These are phyloP conservation scores for Hebeloma cylindrosporum DNA, from an alignment of 768 basidiomycete genomes.

Conservation along the genomic window DNA sequence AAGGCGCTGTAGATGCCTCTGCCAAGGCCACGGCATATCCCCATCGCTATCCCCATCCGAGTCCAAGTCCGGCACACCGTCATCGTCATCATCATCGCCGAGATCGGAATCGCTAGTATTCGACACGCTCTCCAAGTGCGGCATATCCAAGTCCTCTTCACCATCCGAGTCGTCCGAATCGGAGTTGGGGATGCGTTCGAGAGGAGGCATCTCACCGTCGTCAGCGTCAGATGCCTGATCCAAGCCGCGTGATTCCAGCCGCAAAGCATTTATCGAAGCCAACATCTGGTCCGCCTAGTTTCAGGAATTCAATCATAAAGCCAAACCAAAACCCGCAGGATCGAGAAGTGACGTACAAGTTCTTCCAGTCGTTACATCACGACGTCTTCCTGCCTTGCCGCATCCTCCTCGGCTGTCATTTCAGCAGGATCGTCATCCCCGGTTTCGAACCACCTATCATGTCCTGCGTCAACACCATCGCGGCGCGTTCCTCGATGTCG, in stretches of 20 bases:
- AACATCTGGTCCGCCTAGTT: conserved; percentile 37
- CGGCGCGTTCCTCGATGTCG: not conserved
- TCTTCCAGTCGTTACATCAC: conserved; percentile 31
- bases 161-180: conserved; percentile 18
- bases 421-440: conserved; percentile 15
- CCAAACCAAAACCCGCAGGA: not conserved
- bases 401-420: conserved; percentile 16
- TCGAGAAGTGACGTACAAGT: conserved; percentile 33
- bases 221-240: conserved; percentile 10
- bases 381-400: conserved; percentile 20
- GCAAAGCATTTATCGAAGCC: conserved; percentile 16
- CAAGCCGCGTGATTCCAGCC: too few species aligned
- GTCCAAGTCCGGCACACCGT: conserved; percentile 12
- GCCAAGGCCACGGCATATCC: too few species aligned
- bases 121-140: conserved; percentile 34
- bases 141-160: conserved; percentile 32
- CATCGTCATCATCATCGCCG: conserved; percentile 18
- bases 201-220: too few species aligned
- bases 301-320: not conserved
- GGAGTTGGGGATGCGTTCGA: too few species aligned
- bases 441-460: not conserved
- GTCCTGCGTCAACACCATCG: not conserved
- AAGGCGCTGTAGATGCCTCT: too few species aligned
- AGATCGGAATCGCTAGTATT: conserved; percentile 34
- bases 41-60: conserved; percentile 16